A percentile compares a stretch with the other conserved stretches of the same genome.
Conservation (phyloP, 2,329 filamentous ascomycete genomes). For the Calycina marina region DNA sequence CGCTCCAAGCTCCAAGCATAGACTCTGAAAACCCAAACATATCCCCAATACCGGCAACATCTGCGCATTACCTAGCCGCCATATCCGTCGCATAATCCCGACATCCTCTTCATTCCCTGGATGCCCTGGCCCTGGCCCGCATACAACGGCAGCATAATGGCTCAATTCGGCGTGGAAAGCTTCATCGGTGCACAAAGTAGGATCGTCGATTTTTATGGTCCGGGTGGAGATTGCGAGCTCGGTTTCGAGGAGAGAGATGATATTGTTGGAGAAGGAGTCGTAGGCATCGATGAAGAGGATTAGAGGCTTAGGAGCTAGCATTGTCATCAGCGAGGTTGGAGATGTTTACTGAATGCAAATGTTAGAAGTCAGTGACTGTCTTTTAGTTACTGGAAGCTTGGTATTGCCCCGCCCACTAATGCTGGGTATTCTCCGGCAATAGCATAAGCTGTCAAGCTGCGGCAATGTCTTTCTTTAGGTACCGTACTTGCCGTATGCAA, state of each 20-base stretch:
- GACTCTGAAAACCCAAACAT: constrained; percentile 56
- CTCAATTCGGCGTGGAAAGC: constrained; percentile 35
- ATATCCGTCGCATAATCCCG: constrained; percentile 66
- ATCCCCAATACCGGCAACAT: constrained; percentile 67
- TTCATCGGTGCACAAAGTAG: constrained; percentile 29
- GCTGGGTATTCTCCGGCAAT: no score
- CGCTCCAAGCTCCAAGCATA: constrained; percentile 44
- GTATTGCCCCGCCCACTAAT: no score
- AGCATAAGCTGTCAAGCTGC: no score
- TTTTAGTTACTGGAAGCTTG: no score
- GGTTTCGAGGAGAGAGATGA: constrained; percentile 65
- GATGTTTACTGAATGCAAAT: no score
- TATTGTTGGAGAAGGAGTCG: constrained; percentile 95
- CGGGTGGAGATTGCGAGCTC: constrained; percentile 53
- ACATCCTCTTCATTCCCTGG: constrained; percentile 61
- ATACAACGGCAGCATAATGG: constrained; percentile 70
- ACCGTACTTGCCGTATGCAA: no score
- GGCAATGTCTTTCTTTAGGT: no score
- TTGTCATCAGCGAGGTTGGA: no score
- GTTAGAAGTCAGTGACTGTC: no score
- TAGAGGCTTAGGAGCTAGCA: constrained; percentile 17
- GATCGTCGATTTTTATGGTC: constrained; percentile 57
- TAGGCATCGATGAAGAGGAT: constrained; percentile 91
- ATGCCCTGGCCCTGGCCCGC: constrained; percentile 80
- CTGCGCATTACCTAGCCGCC: constrained; percentile 43